phyloP scores from a whole-genome alignment of 495 filamentous ascomycete species.

The Trichocladium antarcticum region DNA sequence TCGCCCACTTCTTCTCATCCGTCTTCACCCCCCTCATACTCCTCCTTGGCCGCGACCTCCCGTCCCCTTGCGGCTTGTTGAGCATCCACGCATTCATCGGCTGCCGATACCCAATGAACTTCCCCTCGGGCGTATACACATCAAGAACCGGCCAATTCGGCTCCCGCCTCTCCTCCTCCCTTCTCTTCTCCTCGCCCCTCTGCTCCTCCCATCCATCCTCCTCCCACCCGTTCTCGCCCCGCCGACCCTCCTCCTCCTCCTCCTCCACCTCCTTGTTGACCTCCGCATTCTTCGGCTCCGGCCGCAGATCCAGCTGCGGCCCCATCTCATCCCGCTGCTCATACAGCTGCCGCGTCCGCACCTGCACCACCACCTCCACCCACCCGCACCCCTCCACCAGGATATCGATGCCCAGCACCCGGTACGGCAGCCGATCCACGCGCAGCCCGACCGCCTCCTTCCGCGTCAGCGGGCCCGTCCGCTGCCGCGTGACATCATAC shows the following conservation, averaged over 20 bases:
- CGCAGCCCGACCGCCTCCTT: conserved; percentile 42
- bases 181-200: conserved; percentile 48
- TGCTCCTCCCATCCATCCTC: conserved; percentile 27
- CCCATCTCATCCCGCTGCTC: conserved; percentile 6
- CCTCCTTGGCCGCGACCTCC: conserved; percentile 36
- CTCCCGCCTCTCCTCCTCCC: conserved; percentile 28
- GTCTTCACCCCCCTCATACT: conserved; percentile 54
- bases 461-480: conserved; percentile 49
- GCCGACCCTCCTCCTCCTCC: conserved; percentile 44
- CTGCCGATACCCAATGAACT: conserved; percentile 53
- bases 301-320: conserved; percentile 7
- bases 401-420: conserved; percentile 67
- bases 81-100: conserved; percentile 65
- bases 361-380: conserved; percentile 79
- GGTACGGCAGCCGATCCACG: conserved; percentile 58
- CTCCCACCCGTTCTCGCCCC: conserved; percentile 44
- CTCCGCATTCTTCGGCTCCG: conserved; percentile 9
- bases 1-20: conserved; percentile 28
- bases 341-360: conserved; percentile 46
- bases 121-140: conserved; percentile 73
- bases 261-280: neutral
- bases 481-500: conserved; percentile 68
- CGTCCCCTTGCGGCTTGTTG: conserved; percentile 27
- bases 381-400: conserved; percentile 86
- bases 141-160: conserved; percentile 59